Evolutionary conservation across 495 filamentous ascomycete genomes (phyloP).

Genomic region (Immersiella caudata): DNA sequence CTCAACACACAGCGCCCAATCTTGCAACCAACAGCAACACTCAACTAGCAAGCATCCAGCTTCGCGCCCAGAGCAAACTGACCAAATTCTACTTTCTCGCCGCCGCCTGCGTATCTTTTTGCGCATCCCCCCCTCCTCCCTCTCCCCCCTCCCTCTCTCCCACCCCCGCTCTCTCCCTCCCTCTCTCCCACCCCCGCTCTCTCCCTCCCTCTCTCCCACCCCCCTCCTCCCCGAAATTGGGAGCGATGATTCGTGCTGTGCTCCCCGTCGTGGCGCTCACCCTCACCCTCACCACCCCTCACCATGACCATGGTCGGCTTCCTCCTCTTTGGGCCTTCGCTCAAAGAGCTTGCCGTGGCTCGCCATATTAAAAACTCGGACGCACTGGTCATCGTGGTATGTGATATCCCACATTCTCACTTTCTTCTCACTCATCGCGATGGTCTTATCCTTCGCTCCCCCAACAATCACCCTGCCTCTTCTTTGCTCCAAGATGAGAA

Average conservation of each 20-base stretch:
- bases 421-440: no score
- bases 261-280: background rate
- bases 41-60: background rate
- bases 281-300: background rate
- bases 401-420: no score
- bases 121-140: background rate
- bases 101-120: background rate
- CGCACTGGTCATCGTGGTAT: no score
- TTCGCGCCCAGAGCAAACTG: background rate
- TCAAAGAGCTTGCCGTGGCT: no score
- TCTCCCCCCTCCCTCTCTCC: conserved; percentile 4
- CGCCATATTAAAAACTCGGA: no score
- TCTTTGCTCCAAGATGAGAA: background rate
- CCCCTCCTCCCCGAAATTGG: background rate
- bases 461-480: background rate
- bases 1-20: background rate
- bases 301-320: background rate
- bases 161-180: background rate
- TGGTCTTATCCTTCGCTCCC: no score
- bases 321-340: background rate
- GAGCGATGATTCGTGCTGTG: background rate
- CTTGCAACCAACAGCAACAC: background rate
- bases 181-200: background rate
- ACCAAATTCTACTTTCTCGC: background rate
- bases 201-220: background rate